Conservation (phyloP, 768 basidiomycete genomes). For the Mycena venus region DNA sequence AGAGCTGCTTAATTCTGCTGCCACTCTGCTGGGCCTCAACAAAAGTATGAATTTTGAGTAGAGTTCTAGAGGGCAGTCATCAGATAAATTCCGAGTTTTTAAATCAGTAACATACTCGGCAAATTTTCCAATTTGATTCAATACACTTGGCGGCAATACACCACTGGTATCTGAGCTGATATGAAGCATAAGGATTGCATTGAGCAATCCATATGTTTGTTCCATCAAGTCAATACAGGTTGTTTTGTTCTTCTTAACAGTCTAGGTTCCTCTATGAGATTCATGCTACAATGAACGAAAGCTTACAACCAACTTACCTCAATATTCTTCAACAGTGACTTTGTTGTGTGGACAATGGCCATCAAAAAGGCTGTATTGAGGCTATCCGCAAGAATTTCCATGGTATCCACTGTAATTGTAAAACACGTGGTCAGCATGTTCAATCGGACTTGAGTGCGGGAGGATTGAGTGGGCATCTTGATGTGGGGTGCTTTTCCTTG, state of each 20-base stretch:
- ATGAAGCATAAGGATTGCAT: too few relatives aligned
- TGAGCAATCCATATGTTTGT: too few relatives aligned
- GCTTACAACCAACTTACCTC: neutral
- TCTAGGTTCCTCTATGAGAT: neutral
- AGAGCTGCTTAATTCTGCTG: too few relatives aligned
- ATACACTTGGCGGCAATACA: too few relatives aligned
- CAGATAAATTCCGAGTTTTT: too few relatives aligned
- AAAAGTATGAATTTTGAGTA: too few relatives aligned
- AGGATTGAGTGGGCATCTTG: neutral
- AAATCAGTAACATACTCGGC: too few relatives aligned
- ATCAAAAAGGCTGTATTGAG: neutral
- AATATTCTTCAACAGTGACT: neutral
- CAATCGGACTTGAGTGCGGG: neutral
- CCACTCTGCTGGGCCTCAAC: too few relatives aligned
- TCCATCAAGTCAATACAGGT: neutral
- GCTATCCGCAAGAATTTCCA: neutral
- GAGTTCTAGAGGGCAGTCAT: too few relatives aligned
- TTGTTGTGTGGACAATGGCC: too few relatives aligned
- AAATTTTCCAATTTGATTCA: too few relatives aligned
- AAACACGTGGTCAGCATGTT: neutral
- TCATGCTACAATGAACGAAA: neutral
- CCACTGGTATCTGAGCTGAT: too few relatives aligned
- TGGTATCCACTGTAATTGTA: neutral
- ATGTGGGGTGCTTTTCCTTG: neutral
- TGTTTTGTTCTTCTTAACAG: neutral